Evolutionary conservation across 2,329 filamentous ascomycete species (phyloP), one percentile per base, ranked within the genome.

Genomic region (Epichloe typhina): DNA sequence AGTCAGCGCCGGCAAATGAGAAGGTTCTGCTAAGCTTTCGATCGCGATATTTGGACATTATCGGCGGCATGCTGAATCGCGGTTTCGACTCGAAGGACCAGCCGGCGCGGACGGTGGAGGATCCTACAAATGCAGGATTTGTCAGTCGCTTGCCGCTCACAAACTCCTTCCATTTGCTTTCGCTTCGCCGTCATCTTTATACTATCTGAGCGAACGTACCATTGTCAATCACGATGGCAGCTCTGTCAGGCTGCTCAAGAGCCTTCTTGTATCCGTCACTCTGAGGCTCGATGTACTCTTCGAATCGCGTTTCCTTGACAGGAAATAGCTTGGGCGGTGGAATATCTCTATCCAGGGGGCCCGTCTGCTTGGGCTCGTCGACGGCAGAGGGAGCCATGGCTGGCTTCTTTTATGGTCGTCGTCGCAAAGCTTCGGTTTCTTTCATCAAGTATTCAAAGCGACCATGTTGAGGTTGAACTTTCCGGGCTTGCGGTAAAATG

Each of bases 211-310:
- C 37, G 3, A 12, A 50, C 69, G 54, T 71, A 94, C 90, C 93
- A 84, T 96, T 96, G 72, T 98, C 93, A 63, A 98, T 97, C 55
- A 98, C 87, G 62, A 98, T 96, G 47, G 89, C 88, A 48, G 83
- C 86, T 44, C 72, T 70, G 52, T 72, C 75, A 15, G 74, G 66
- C 19, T 76, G 69, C 51, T 78, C 69, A 47, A 78, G 75, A 53
- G 87, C 90, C 58, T 77, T 75, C 60, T 79, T 75, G 62, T 85
- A 89, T 46, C 86, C 87, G 60, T 91, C 83, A 8, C 74, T 70
- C 59, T 79, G 72, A 2, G 75, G 68, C 33, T 72, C 66, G 38
- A 77, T 68, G 50, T 69, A 74, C 53, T 74, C 74, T 54, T 82
- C 78, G 60, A 83, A 83, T 55, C 71, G 74, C 52, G 72, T 75